phyloP scores from a whole-genome alignment of 1,139 yeast genomes.

The Geotrichum fermentans region DNA sequence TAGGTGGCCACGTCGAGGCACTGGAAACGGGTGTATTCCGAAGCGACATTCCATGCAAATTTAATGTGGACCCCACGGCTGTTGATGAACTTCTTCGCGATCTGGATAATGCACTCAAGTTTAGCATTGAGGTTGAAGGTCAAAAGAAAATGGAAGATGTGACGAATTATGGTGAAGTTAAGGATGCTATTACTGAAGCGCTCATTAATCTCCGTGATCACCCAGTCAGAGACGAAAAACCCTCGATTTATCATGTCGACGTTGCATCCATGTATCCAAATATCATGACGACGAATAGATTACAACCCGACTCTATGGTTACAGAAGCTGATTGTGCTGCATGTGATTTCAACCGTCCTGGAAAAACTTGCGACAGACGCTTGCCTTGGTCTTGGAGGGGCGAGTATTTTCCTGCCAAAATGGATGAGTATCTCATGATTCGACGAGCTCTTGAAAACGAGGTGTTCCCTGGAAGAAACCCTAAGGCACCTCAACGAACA shows the following conservation, averaged over 20 bases:
- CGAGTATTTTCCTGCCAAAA: conserved; percentile 85
- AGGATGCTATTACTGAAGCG: conserved; percentile 50
- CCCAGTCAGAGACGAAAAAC: conserved; percentile 68
- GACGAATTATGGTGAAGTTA: conserved; percentile 71
- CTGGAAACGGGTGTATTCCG: conserved; percentile 96
- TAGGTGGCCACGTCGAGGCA: conserved; percentile 98
- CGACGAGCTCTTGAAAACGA: conserved; percentile 79
- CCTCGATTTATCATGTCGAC: conserved; percentile 93
- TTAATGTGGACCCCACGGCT: conserved; percentile 74
- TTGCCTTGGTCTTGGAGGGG: conserved; percentile 99
- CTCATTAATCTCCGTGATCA: conserved; percentile 54
- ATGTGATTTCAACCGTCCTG: conserved; percentile 95
- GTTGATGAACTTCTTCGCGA: conserved; percentile 74
- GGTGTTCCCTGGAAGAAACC: conserved; percentile 51
- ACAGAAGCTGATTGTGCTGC: conserved; percentile 94
- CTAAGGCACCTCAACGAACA: conserved; percentile 50
- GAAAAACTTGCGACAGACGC: conserved; percentile 85
- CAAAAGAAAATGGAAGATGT: conserved; percentile 68
- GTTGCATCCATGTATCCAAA: conserved; percentile 99
- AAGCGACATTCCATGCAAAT: conserved; percentile 74
- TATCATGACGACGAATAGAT: conserved; percentile 93
- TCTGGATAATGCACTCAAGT: conserved; percentile 69
- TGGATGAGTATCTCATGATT: conserved; percentile 87
- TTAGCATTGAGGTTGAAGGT: conserved; percentile 82
- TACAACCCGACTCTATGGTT: conserved; percentile 98